A percentile compares a stretch with the other conserved stretches of the same genome.
Conservation (phyloP, 768 basidiomycete genomes). For the Psilocybe azurescens region DNA sequence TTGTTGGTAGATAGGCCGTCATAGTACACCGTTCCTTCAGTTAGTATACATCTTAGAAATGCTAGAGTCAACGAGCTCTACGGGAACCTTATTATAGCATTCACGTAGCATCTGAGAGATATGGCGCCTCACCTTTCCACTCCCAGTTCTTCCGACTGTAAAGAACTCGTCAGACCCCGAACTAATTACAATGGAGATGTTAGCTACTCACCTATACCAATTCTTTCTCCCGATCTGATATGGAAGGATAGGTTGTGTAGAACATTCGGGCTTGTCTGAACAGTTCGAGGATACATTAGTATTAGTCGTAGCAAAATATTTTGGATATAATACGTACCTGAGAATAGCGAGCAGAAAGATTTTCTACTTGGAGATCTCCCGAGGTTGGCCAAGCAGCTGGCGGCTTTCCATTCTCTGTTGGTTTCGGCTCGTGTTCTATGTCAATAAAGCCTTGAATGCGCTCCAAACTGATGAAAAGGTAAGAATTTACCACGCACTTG, state of each 20-base stretch:
- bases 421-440: constrained; percentile 61
- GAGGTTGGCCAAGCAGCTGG: constrained; percentile 73
- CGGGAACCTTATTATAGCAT: background rate
- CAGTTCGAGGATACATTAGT: constrained; percentile 14
- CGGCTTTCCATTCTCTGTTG: constrained; percentile 47
- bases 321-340: constrained; percentile 11
- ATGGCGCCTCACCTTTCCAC: constrained; percentile 41
- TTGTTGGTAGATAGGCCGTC: constrained; percentile 54
- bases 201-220: constrained; percentile 43
- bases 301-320: background rate
- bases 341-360: constrained; percentile 63
- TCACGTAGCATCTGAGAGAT: background rate
- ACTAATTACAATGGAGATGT: background rate
- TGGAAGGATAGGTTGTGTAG: constrained; percentile 55
- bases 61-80: constrained; percentile 63
- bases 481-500: too few relatives aligned
- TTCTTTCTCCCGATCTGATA: constrained; percentile 59
- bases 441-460: constrained; percentile 70
- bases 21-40: constrained; percentile 58
- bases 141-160: constrained; percentile 49
- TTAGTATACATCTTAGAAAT: constrained; percentile 59
- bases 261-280: constrained; percentile 45
- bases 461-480: constrained; percentile 42
- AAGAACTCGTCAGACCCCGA: background rate
- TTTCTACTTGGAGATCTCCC: constrained; percentile 58